Evolutionary conservation across 2,329 filamentous ascomycete genomes (phyloP).

Genomic region (Trichoderma hamatum): DNA sequence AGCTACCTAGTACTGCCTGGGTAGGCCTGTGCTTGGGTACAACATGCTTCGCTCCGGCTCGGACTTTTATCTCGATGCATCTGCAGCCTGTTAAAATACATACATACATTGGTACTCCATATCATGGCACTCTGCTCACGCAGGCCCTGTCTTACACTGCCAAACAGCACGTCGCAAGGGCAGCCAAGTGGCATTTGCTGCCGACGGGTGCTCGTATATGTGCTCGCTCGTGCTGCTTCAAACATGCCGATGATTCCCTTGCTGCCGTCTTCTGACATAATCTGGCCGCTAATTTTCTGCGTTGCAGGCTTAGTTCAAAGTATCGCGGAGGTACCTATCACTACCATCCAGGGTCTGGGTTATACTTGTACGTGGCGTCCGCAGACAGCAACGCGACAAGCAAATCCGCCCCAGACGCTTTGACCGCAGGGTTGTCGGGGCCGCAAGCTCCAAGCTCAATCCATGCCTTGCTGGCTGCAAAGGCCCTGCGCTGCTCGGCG

Average conservation of each 20-base stretch:
- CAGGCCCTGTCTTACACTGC: neutral
- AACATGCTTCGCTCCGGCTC: constrained; percentile 3
- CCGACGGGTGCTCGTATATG: neutral
- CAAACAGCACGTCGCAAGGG: neutral
- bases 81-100: neutral
- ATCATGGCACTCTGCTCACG: neutral
- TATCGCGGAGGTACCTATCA: neutral
- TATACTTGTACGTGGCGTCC: constrained; percentile 1
- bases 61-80: constrained; percentile 18
- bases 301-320: neutral
- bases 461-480: constrained; percentile 11
- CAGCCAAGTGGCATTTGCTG: neutral
- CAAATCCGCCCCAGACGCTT: constrained; percentile 26
- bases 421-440: constrained; percentile 25
- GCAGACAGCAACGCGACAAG: constrained; percentile 16
- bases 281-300: neutral
- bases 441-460: constrained; percentile 15
- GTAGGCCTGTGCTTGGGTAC: neutral
- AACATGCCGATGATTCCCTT: neutral
- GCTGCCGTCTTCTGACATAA: neutral
- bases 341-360: neutral
- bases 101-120: neutral
- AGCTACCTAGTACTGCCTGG: neutral
- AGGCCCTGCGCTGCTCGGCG: constrained; percentile 21
- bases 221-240: neutral